These are phyloP conservation scores for Cystofilobasidium ferigula DNA, from an alignment of 768 basidiomycete genomes.

Conservation along the genomic window DNA sequence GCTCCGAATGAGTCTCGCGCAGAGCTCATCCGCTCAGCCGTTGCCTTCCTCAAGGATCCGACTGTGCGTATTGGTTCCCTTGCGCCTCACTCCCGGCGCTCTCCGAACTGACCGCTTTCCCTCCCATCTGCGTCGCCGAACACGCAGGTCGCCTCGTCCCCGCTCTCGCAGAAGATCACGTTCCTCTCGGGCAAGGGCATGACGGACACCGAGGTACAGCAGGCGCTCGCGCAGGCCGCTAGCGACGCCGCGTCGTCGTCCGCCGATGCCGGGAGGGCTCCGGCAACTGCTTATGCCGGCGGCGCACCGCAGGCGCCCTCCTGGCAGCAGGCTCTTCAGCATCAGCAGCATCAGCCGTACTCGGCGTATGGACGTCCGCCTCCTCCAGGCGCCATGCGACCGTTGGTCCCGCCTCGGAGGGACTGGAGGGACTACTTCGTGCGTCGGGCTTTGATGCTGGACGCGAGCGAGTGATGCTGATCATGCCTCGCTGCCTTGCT, in stretches of 20 bases:
- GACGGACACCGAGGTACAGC: conserved; percentile 68
- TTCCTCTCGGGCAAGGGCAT: conserved; percentile 96
- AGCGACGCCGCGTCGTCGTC: conserved; percentile 5
- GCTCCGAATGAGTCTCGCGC: conserved; percentile 41
- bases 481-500: conserved; percentile 22
- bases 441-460: too few relatives aligned
- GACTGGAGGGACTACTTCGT: conserved; percentile 99
- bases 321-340: not conserved
- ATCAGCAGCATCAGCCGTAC: not conserved
- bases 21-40: conserved; percentile 68
- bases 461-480: conserved; percentile 9
- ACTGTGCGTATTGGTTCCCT: conserved; percentile 45
- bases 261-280: conserved; percentile 17
- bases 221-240: conserved; percentile 59
- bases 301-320: conserved; percentile 20
- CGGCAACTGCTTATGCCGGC: conserved; percentile 26
- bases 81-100: too few relatives aligned
- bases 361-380: conserved; percentile 12
- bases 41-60: conserved; percentile 73
- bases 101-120: conserved; percentile 22
- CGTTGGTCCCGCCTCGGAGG: conserved; percentile 49
- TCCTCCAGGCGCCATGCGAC: conserved; percentile 35
- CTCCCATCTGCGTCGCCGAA: not conserved
- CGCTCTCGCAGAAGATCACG: conserved; percentile 71
- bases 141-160: conserved; percentile 59